These are phyloP conservation scores for Penicillium sp. DNA, from an alignment of 2,329 filamentous ascomycete species.

Conservation along the genomic window DNA sequence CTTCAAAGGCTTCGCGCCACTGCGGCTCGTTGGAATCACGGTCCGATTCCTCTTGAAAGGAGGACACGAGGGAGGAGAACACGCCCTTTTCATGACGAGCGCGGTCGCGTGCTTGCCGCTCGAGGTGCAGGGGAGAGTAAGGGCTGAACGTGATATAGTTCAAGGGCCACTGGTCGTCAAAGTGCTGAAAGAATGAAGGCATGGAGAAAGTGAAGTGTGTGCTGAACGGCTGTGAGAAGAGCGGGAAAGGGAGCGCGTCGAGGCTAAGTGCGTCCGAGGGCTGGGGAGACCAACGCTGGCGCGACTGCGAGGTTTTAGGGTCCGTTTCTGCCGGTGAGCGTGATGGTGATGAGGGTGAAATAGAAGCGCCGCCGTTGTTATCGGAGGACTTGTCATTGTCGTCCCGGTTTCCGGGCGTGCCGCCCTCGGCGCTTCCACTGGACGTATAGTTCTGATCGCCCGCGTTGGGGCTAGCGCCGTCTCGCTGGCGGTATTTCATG, in stretches of 20 bases:
- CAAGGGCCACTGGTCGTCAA: constrained; percentile 42
- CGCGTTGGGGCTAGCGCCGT: constrained; percentile 9
- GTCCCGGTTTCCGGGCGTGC: constrained; percentile 8
- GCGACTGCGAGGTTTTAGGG: constrained; percentile 26
- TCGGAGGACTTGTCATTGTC: constrained; percentile 4
- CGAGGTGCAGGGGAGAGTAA: constrained; percentile 59
- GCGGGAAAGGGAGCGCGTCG: constrained; percentile 31
- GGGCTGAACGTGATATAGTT: constrained; percentile 50
- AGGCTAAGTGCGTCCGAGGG: constrained; percentile 34
- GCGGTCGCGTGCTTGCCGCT: constrained; percentile 45
- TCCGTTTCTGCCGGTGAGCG: constrained; percentile 25
- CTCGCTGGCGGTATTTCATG: constrained; percentile 21
- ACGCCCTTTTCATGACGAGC: constrained; percentile 31
- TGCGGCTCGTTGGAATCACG: constrained; percentile 41
- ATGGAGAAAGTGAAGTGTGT: constrained; percentile 20
- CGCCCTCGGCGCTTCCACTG: constrained; percentile 7
- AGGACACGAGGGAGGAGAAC: constrained; percentile 39
- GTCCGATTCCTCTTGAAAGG: constrained; percentile 34
- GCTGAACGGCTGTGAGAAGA: background rate
- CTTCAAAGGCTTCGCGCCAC: constrained; percentile 63
- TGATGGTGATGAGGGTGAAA: constrained; percentile 5
- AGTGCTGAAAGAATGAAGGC: constrained; percentile 33
- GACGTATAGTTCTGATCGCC: constrained; percentile 13
- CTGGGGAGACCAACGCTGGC: constrained; percentile 13
- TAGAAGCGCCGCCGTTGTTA: background rate